A percentile compares a stretch with the other conserved stretches of the same genome.
Conservation (phyloP, 2,329 filamentous ascomycete species). For the Parafenestella ontariensis region DNA sequence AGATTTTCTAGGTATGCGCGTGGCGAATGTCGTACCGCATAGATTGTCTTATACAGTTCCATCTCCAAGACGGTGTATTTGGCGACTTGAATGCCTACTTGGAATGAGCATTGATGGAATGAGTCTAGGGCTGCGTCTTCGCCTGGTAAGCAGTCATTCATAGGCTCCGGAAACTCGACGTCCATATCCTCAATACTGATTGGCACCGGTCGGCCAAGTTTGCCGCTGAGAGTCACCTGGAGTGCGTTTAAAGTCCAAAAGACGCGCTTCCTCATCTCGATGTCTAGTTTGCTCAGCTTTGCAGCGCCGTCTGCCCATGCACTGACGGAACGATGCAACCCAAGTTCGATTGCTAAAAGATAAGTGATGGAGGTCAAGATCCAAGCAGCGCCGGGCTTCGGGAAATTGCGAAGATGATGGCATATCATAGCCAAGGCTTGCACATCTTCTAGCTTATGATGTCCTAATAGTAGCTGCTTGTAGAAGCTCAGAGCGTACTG, state of each 20-base stretch:
- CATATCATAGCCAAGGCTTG: constrained; percentile 78
- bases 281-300: constrained; percentile 63
- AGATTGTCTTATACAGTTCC: constrained; percentile 79
- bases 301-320: constrained; percentile 57
- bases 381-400: constrained; percentile 78
- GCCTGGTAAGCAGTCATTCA: constrained; percentile 73
- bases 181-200: constrained; percentile 79
- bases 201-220: constrained; percentile 78
- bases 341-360: constrained; percentile 74
- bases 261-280: constrained; percentile 78
- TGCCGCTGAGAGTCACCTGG: constrained; percentile 73
- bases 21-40: constrained; percentile 70
- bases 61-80: constrained; percentile 72
- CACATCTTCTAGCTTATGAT: constrained; percentile 69
- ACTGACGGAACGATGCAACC: constrained; percentile 75
- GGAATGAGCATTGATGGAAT: constrained; percentile 68
- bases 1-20: constrained; percentile 70
- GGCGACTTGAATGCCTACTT: constrained; percentile 70
- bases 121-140: constrained; percentile 56
- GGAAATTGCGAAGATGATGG: constrained; percentile 76
- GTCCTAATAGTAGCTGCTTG: constrained; percentile 67
- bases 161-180: constrained; percentile 74
- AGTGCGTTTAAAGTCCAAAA: constrained; percentile 78
- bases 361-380: constrained; percentile 71
- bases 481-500: constrained; percentile 76